Evolutionary conservation across 371 early-diverging fungal species (phyloP), one percentile per base, ranked within the genome.

Genomic region (Chytridium lagenaria): DNA sequence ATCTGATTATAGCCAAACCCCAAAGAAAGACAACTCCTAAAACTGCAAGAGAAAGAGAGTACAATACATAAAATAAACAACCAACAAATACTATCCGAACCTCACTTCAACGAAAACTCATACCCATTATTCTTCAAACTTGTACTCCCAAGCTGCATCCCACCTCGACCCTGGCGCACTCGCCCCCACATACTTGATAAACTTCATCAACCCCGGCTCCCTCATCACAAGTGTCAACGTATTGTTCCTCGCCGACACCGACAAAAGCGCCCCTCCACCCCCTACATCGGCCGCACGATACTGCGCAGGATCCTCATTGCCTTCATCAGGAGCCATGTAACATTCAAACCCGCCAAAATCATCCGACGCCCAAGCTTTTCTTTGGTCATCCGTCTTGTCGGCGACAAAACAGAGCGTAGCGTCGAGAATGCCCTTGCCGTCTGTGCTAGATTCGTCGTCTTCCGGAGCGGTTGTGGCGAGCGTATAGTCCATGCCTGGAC

Each of bases 181-280:
- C 15, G 90, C 91, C 67, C 90, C 87, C 23, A 92, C 88, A 76
- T 92, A 93, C 79, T 92, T 92, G 38, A 91, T 82, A 78, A 93
- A 93, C 31, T 87, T 80, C 84, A 92, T 87, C 15, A 92, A 86
- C 23, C 88, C 89, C 31, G 44, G 34, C 68, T 92, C 92, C 57
- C 92, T 78, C 77, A 92, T 69, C 0, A 90, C 92, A 2, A 92
- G 64, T 5, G 77, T 84, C 57, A 93, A 71, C 33, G 88, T 86
- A 73, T 92, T 93, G 68, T 79, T 77, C 3, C 85, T 85, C 2
- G 91, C 90, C 0, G 90, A 83, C 51, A 89, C 81, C 0, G 91
- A 91, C 55, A 93, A 75, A 70, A 93, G 74, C 1, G 90, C 90
- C 50, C 89, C 90, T 50, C 89, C 92, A 28, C 90, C 90, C 15